Conservation (phyloP, 140 eudicot genomes). For the Senecio squalidus region DNA sequence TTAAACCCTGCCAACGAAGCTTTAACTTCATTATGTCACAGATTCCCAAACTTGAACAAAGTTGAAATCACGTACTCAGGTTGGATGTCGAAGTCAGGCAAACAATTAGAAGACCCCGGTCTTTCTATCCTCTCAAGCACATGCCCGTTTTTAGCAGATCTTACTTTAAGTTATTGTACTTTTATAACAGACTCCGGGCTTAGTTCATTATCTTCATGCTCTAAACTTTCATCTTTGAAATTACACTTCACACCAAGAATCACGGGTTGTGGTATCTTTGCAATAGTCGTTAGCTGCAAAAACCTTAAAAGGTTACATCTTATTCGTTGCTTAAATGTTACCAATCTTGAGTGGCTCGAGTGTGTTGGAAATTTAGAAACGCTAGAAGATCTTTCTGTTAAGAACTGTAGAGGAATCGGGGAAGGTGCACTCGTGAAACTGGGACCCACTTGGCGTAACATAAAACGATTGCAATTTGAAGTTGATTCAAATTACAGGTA, state of each 20-base stretch:
- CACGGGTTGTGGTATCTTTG: conserved; percentile 66
- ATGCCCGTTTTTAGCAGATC: conserved; percentile 49
- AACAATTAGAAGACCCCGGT: conserved; percentile 72
- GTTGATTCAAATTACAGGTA: conserved; percentile 63
- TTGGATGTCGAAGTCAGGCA: conserved; percentile 78
- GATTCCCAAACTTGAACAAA: conserved; percentile 58
- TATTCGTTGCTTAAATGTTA: conserved; percentile 55
- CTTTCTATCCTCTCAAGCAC: conserved; percentile 43
- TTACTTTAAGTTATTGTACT: conserved; percentile 76
- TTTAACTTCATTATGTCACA: conserved; percentile 44
- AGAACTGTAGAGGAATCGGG: conserved; percentile 77
- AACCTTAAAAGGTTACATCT: conserved; percentile 52
- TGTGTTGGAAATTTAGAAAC: conserved; percentile 63
- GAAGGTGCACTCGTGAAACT: conserved; percentile 72
- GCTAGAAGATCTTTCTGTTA: conserved; percentile 61
- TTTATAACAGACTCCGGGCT: conserved; percentile 73
- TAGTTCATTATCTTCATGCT: conserved; percentile 48
- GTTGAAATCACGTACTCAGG: conserved; percentile 72
- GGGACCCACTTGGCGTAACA: conserved; percentile 60
- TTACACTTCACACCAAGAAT: conserved; percentile 67
- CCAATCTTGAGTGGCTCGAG: conserved; percentile 81
- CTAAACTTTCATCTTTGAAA: conserved; percentile 61
- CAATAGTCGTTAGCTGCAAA: conserved; percentile 64
- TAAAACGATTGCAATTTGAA: conserved; percentile 57
- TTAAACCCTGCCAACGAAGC: conserved; percentile 69